These are phyloP conservation scores for Phytophthora rubi DNA, from an alignment of 352 stramenopile species.

Conservation along the genomic window DNA sequence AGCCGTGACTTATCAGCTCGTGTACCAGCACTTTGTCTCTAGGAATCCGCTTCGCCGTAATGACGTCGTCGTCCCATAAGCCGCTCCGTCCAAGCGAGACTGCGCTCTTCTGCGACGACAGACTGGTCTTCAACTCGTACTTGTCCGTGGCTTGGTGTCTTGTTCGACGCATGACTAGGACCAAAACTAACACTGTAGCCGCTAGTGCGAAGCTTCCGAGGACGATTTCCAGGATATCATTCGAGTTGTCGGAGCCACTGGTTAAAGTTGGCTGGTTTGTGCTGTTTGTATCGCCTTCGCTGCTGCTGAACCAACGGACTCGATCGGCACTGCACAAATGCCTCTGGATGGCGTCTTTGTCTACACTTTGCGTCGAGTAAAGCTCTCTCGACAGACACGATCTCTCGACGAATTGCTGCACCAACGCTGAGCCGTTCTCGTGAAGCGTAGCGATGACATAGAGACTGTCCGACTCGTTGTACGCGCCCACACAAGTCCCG, in stretches of 20 bases:
- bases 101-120: slow-evolving; percentile 1
- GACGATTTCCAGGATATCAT: slow-evolving; percentile 2
- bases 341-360: slow-evolving; percentile 1
- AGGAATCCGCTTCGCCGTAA: slow-evolving; percentile 40
- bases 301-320: slow-evolving; percentile 25
- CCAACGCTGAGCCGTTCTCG: slow-evolving; percentile 15
- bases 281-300: not conserved
- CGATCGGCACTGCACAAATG: slow-evolving; percentile 8
- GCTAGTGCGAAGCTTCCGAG: slow-evolving; percentile 4
- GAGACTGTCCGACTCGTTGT: slow-evolving; percentile 20
- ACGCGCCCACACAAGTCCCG: slow-evolving; percentile 16
- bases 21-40: slow-evolving; percentile 32
- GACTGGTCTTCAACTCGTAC: slow-evolving; percentile 5
- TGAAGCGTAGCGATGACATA: slow-evolving; percentile 18
- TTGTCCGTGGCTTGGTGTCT: slow-evolving; percentile 4
- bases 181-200: not conserved
- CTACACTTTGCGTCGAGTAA: not conserved
- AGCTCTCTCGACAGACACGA: slow-evolving; percentile 5
- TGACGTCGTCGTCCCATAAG: slow-evolving; percentile 40
- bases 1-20: slow-evolving; percentile 29
- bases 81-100: not conserved
- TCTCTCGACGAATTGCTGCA: slow-evolving; percentile 7
- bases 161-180: not conserved
- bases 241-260: not conserved
- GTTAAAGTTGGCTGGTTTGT: not conserved